Percentiles rank a stretch among this genome's conserved stretches.
These are phyloP conservation scores for Kurtzmaniella quercitrusa DNA, from an alignment of 1,139 yeast species.

Conservation along the genomic window DNA sequence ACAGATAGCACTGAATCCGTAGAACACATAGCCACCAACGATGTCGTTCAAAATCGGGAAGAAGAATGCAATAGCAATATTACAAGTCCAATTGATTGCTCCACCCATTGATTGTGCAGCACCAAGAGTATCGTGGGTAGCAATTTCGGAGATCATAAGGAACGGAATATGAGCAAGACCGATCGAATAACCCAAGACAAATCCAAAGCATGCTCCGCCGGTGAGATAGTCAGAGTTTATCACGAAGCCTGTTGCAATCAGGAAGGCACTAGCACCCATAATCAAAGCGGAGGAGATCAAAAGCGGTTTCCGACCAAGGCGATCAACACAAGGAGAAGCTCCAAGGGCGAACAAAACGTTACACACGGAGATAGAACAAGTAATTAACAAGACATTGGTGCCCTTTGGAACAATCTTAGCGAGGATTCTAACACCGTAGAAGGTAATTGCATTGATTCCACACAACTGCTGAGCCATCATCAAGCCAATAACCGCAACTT, in stretches of 20 bases:
- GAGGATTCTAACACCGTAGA: conserved; percentile 35
- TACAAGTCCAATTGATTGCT: conserved; percentile 79
- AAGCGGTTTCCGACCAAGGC: conserved; percentile 67
- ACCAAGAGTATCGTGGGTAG: conserved; percentile 68
- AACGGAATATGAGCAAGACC: conserved; percentile 94
- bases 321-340: conserved; percentile 36
- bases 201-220: conserved; percentile 57
- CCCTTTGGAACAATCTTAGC: conserved; percentile 20
- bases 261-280: conserved; percentile 59
- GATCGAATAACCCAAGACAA: conserved; percentile 74
- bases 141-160: conserved; percentile 73
- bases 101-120: conserved; percentile 88
- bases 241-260: conserved; percentile 62
- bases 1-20: conserved; percentile 22
- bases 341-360: conserved; percentile 26
- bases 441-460: conserved; percentile 40
- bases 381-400: conserved; percentile 23
- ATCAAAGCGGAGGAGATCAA: conserved; percentile 53
- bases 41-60: conserved; percentile 52
- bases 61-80: conserved; percentile 67
- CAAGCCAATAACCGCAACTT: conserved; percentile 26
- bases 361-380: conserved; percentile 28
- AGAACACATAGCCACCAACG: conserved; percentile 28
- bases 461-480: conserved; percentile 40
- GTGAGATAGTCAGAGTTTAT: conserved; percentile 43